Evolutionary conservation across 139 green algal species (phyloP), one percentile per base, ranked within the genome.

Genomic region (Microglena sp.): DNA sequence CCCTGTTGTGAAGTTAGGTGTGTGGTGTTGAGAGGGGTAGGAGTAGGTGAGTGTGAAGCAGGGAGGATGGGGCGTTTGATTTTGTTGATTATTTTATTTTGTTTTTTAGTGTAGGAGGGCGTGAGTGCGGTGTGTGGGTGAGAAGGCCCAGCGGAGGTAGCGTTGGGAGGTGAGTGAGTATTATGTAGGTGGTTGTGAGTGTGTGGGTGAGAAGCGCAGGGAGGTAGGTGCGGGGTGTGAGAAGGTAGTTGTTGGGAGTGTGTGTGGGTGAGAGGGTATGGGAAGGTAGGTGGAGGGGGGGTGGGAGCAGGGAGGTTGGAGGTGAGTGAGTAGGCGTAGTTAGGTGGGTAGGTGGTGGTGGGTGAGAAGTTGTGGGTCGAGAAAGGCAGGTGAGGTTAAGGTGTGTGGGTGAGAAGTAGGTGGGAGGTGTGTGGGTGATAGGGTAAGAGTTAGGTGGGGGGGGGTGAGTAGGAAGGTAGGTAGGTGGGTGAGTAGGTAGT

Each of bases 141-240:
- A n/a, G n/a, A n/a, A n/a, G n/a, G n/a, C n/a, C n/a, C n/a, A n/a
- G n/a, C n/a, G n/a, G n/a, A n/a, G n/a, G n/a, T n/a, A n/a, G n/a
- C n/a, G n/a, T n/a, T n/a, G n/a, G n/a, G n/a, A n/a, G n/a, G n/a
- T n/a, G n/a, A n/a, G n/a, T n/a, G n/a, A n/a, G n/a, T n/a, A n/a
- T n/a, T n/a, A n/a, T n/a, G n/a, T n/a, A n/a, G n/a, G n/a, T n/a
- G n/a, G n/a, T n/a, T n/a, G n/a, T n/a, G n/a, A n/a, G n/a, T n/a
- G n/a, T n/a, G n/a, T n/a, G 34, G 94, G 77, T 15, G 76, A 66
- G 0, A 75, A 79, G n/a, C n/a, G 40, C 18, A 18, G 11, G 40
- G 11, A 18, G 11, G 40, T 11, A 18, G 40, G 40, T 24, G 40
- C 15, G 40, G 40, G 15, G 40, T 50, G 40, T 50, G 40, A 24